Evolutionary conservation across 164 flowering plant species (phyloP), one percentile per base, ranked within the genome.

Genomic region (Magnolia kwangsiensis): DNA sequence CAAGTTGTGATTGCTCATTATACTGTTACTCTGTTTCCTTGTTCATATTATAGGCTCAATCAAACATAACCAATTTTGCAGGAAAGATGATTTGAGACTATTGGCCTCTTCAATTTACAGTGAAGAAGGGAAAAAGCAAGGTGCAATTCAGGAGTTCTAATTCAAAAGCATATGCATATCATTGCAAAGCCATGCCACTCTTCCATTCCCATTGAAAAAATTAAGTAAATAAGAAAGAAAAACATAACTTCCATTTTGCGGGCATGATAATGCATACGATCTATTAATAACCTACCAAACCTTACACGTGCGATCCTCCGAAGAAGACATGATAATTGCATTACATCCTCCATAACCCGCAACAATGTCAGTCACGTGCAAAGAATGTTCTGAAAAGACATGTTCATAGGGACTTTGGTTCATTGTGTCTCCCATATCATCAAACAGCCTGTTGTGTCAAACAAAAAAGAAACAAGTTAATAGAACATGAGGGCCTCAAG

Each of bases 281-380:
- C 14, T 19, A 74, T 10, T 16, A 20, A 67, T 51, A 75, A 67
- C 29, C n/a, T 67, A 50, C 45, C 84, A 50, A 75, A 95, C 99
- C 98, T 95, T 96, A 83, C 98, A 96, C 1, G 99, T 93, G 19
- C 89, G 87, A 79, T 96, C 99, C 87, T 90, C 90, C 21, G 97
- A 96, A 78, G 98, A 88, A 65, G 98, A 92, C 24, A 96, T 84
- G 13, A 96, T 87, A 58, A 90, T 85, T 50, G 95, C 95, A 88
- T 87, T 89, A 78, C 82, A 77, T 63, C 98, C 93, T 67, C 98
- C 98, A 85, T 86, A 85, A 24, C 98, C 98, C 3, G 77, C 76
- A 20, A 82, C 89, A 74, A 93, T 66, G 80, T 88, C 90, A 68
- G 97, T 95, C 18, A 95, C 89, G 24, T 77, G 79, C 75, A 89